Evolutionary conservation across 2,329 filamentous ascomycete genomes (phyloP).

Genomic region (Ophiostoma ips): DNA sequence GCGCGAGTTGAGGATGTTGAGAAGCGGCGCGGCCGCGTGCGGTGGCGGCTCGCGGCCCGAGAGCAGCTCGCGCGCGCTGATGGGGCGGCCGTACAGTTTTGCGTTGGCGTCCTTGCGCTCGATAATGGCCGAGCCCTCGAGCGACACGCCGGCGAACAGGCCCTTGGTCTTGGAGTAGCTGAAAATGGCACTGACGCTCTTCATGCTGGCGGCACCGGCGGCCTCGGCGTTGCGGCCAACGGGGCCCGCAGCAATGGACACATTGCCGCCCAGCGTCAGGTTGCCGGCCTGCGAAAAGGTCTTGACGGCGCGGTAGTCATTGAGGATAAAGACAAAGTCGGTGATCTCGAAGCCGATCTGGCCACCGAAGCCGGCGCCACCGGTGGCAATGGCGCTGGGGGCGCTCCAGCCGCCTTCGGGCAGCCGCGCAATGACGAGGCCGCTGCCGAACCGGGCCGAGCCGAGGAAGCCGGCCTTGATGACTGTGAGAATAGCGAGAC

Average conservation of each 20-base stretch:
- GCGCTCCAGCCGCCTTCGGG: constrained; percentile 69
- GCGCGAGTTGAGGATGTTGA: constrained; percentile 72
- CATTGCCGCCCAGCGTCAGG: constrained; percentile 87
- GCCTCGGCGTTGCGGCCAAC: constrained; percentile 92
- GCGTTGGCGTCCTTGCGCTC: constrained; percentile 95
- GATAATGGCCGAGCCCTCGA: constrained; percentile 86
- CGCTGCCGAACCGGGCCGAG: constrained; percentile 67
- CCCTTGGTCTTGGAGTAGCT: constrained; percentile 98
- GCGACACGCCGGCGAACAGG: constrained; percentile 83
- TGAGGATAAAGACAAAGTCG: constrained; percentile 96
- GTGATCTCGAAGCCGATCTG: constrained; percentile 82
- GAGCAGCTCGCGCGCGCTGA: constrained; percentile 71
- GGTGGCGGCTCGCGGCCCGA: constrained; percentile 66
- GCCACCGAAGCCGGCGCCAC: constrained; percentile 69
- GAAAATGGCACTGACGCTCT: constrained; percentile 82
- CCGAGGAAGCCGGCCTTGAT: constrained; percentile 80
- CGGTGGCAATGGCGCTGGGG: constrained; percentile 66
- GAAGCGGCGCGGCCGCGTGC: constrained; percentile 68
- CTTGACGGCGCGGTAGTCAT: constrained; percentile 77
- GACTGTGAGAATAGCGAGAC: constrained; percentile 73
- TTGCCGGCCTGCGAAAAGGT: constrained; percentile 89
- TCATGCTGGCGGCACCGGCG: constrained; percentile 81
- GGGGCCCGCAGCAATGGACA: constrained; percentile 86
- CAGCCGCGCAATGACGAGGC: constrained; percentile 67
- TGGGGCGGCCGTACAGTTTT: constrained; percentile 76